Evolutionary conservation across 23 red algal genomes (phyloP).

Genomic region (Gracilaria gracilis): DNA sequence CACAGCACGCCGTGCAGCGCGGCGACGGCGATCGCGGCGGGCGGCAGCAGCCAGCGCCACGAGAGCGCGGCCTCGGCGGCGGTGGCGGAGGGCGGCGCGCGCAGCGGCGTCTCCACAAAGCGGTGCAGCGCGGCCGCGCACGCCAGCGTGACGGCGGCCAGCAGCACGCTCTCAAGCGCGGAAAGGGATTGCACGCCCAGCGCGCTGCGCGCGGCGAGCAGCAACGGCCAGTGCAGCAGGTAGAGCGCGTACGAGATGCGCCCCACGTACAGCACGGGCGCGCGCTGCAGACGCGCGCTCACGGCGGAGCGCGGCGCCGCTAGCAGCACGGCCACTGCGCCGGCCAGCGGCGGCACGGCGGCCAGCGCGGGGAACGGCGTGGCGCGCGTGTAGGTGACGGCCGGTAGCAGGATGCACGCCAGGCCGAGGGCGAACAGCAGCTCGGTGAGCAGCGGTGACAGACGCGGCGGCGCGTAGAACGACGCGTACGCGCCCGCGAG

Average conservation of each 20-base stretch:
- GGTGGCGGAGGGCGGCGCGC: neutral
- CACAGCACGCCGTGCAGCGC: neutral
- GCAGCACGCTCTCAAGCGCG: neutral
- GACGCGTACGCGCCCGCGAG: slow-evolving; percentile 27
- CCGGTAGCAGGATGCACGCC: neutral
- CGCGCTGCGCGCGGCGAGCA: neutral
- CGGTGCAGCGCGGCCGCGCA: neutral
- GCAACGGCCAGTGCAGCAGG: slow-evolving; percentile 75
- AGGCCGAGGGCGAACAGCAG: neutral
- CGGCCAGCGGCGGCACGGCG: neutral
- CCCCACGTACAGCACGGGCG: slow-evolving; percentile 16
- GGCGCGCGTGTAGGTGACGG: neutral
- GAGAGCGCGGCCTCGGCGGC: neutral
- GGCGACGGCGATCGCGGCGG: neutral
- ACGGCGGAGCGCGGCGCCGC: neutral
- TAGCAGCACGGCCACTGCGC: neutral
- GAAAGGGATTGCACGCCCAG: neutral
- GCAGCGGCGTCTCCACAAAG: slow-evolving; percentile 2
- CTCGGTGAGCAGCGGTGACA: neutral
- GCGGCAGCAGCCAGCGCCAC: neutral
- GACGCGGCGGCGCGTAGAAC: neutral
- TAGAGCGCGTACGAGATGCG: slow-evolving; percentile 61
- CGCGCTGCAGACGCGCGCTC: neutral
- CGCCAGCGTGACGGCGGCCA: neutral
- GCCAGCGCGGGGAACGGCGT: neutral